Base-by-base conservation (phyloP, 73 alveolate genomes). In the Tetrahymena elliotti region DNA sequence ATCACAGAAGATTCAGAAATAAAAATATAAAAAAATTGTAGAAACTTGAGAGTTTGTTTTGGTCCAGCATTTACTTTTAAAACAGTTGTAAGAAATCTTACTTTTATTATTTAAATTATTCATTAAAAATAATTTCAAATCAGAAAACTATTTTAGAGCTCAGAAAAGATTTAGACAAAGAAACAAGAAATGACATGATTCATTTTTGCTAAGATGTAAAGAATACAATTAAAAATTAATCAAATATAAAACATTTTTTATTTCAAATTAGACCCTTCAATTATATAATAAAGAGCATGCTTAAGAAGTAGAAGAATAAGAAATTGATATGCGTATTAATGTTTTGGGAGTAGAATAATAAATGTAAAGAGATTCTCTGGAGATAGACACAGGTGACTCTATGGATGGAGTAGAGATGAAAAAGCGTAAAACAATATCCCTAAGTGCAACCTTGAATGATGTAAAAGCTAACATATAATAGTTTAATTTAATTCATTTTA, bases 41-140 rank as follows among this genome's bases (percentile, higher is more conserved):
- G 93, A 84, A 94, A 88, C 13, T 83, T 94, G 38, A 35, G 96
- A 31, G 38, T 82, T 41, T 94, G 68, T 31, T 94, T 94, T 84
- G 96, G 96, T 2, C 53, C 94, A 12, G 96, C 96, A 27, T 94
- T 94, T 40, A 82, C 94, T 22, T 93, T 83, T 40, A 94, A 94
- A 84, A 83, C 96, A 24, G 83, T 94, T 8, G 93, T 83, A 83
- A 83, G 35, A n/a, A 82, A 24, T 3, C 1, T 68, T 68, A 4
- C 10, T 24, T 68, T 68, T 68, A 10, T 68, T 11, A n/a, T 68
- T 24, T 6, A 18, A 6, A n/a, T 68, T 31, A 18, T 31, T 31
- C n/a, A 47, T 47, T 15, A 15, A 47, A 5, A 31, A 68, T 68
- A 12, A 27, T 18, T 68, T 68, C 10, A 27, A 27, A 27, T 27